Evolutionary conservation across 768 basidiomycete genomes (phyloP), one percentile per base, ranked within the genome.

Genomic region (Pseudohyphozyma bogoriensis): DNA sequence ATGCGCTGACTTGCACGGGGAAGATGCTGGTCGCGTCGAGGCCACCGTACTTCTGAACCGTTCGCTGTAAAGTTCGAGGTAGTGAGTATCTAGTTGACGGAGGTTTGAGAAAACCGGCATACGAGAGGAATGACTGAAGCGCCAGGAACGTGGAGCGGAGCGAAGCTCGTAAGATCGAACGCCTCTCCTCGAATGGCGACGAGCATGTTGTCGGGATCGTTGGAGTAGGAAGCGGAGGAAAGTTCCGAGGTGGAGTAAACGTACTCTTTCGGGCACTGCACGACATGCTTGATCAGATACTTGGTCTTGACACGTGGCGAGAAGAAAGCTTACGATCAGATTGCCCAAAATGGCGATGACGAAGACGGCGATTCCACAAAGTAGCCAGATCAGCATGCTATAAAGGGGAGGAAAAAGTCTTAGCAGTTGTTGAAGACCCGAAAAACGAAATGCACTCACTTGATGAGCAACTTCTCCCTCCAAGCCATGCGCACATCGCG

Each of bases 391-490:
- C 75, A 99, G 77, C 60, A 99, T 74, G 74, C 65, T 68, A 47
- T 0, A 10, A 4, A 29, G 0, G 7, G n/a, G 13, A 16, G 7
- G 3, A 2, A 49, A 51, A 12, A 51, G 45, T 26, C 13, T n/a
- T 32, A 44, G 44, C 9, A 18, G 18, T 4, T 15, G 36, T 15
- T 16, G 9, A 11, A 12, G 13, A 5, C 10, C n/a, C 4, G 8
- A 28, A 28, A 20, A 18, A 36, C 37, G 2, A 37, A 9, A 24
- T 20, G 6, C 15, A 55, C 65, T 26, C 20, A 66, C 69, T 97
- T 96, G 70, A 96, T 81, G 4, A 89, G 88, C 2, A 96, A 78
- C 74, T 99, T 97, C 75, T 97, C 95, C 60, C 93, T 78, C 95
- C 95, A 99, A 2, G 95, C 95, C 73, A 96, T 90, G 29, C 86